Conservation (phyloP, 306 rosid species). For the Prosopis cineraria region DNA sequence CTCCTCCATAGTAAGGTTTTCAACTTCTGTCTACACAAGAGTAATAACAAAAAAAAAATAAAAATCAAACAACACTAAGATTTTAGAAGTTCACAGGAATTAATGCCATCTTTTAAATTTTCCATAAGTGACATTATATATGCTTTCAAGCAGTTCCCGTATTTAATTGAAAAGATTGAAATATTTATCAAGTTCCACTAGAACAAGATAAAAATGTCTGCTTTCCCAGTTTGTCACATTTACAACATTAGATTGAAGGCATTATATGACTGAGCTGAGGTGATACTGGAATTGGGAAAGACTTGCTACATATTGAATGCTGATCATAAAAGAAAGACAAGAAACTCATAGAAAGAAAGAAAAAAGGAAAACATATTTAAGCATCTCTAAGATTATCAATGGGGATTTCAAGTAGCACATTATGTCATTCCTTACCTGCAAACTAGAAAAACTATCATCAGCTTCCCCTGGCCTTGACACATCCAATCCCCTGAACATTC, state of each 20-base stretch:
- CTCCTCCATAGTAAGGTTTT: slow-evolving; percentile 76
- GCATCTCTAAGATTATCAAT: slow-evolving; percentile 9
- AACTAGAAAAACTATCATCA: slow-evolving; percentile 71
- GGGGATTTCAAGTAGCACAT: slow-evolving; percentile 34
- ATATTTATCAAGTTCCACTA: slow-evolving; percentile 19
- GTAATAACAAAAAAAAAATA: slow-evolving; percentile 28
- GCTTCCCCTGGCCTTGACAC: slow-evolving; percentile 79
- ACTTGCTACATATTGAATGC: background rate
- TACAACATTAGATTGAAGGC: background rate
- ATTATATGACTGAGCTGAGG: background rate
- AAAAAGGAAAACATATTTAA: background rate
- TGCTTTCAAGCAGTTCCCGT: background rate
- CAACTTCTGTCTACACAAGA: slow-evolving; percentile 78
- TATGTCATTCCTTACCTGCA: slow-evolving; percentile 67
- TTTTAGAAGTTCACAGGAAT: background rate
- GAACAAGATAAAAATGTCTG: slow-evolving; percentile 24
- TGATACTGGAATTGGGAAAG: slow-evolving; percentile 11
- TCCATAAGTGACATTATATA: slow-evolving; percentile 3
- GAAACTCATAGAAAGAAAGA: background rate
- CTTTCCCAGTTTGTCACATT: slow-evolving; percentile 2
- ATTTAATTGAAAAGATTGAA: slow-evolving; percentile 26
- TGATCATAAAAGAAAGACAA: slow-evolving; percentile 1
- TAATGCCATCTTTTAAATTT: slow-evolving; percentile 18
- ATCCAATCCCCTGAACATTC: slow-evolving; percentile 78
- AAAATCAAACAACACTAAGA: slow-evolving; percentile 28